Base-by-base conservation (phyloP, 2,329 filamentous ascomycete species). In the Thelonectria blattea region DNA sequence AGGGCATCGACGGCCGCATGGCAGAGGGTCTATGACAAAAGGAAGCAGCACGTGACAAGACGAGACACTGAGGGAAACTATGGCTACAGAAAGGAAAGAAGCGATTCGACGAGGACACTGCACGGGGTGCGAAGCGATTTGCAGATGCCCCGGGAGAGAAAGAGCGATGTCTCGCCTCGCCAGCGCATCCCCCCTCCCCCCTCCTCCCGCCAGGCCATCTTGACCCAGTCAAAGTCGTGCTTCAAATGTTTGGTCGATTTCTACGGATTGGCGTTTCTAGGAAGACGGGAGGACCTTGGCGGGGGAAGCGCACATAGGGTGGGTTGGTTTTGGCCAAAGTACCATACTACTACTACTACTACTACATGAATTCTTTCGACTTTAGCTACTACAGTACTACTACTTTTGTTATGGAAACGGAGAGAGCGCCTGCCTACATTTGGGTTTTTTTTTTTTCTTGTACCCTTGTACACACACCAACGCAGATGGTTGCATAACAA, bases 1-100 rank as follows among this genome's bases (percentile, higher is more conserved):
- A 77, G 42, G 77, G 74, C 8, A 74, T 75, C 43, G 76, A 75
- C 41, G 73, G 70, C 3, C 66, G 71, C 20, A 68, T 66, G 50
- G 70, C 68, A 20, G 72, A 73, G 59, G 72, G 64, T n/a, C 57
- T 69, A 48, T 70, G 65, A 55, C 27, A 32, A 56, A 47, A 55
- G 49, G 39, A 55, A 5, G 34, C 18, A 55, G 24, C 30, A 48
- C 30, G 27, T 22, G 30, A 49, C 37, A 49, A 56, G 39, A 56
- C 39, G 47, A 46, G n/a, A 42, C 52, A 41, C 54, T 32, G 37
- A 53, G 56, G n/a, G 53, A 49, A 39, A 32, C 39, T 43, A n/a
- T 52, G 49, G 18, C 22, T 48, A 56, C 24, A 39, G 34, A 24
- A 27, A 41, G 42, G n/a, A n/a, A 48, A 46, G n/a, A 59, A 48